Percentiles rank a stretch among this genome's conserved stretches.
phyloP scores from a whole-genome alignment of 2,329 filamentous ascomycete species.

The Venturia oleaginea region DNA sequence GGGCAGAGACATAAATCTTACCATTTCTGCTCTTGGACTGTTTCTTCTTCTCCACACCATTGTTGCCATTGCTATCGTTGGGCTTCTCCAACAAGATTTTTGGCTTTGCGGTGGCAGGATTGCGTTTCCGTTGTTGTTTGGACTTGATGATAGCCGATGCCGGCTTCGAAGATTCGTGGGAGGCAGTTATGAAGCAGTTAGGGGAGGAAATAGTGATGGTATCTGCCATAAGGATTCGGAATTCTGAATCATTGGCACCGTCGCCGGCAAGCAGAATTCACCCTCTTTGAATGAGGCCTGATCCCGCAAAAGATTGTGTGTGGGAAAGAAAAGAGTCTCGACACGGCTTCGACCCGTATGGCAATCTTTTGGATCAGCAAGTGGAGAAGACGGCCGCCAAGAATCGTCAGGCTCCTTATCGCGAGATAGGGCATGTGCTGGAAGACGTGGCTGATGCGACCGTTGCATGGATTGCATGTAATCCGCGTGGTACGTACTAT shows the following conservation, averaged over 20 bases:
- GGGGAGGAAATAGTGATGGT: constrained; percentile 52
- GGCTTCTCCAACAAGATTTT: constrained; percentile 7
- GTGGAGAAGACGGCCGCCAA: not conserved
- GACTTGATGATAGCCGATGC: not conserved
- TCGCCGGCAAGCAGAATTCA: constrained; percentile 9
- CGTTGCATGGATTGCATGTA: not conserved
- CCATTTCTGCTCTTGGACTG: constrained; percentile 70
- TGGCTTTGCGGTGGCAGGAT: constrained; percentile 3
- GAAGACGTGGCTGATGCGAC: not conserved
- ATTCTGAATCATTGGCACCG: constrained; percentile 8
- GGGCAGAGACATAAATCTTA: constrained; percentile 33
- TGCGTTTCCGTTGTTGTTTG: constrained; percentile 12
- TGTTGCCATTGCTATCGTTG: constrained; percentile 13
- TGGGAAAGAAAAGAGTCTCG: not conserved
- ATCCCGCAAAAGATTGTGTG: constrained; percentile 1
- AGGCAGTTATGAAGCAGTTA: constrained; percentile 40
- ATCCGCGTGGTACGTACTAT: not conserved
- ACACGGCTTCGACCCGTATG: not conserved
- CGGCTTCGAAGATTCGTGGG: constrained; percentile 20
- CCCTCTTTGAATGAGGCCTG: not conserved
- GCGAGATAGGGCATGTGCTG: constrained; percentile 7
- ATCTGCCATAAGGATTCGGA: constrained; percentile 36
- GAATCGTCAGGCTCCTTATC: constrained; percentile 7
- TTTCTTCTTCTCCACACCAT: constrained; percentile 50
- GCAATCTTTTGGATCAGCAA: constrained; percentile 6